Evolutionary conservation across 768 basidiomycete species (phyloP).

Genomic region (Gloeopeniophorella convolvens): DNA sequence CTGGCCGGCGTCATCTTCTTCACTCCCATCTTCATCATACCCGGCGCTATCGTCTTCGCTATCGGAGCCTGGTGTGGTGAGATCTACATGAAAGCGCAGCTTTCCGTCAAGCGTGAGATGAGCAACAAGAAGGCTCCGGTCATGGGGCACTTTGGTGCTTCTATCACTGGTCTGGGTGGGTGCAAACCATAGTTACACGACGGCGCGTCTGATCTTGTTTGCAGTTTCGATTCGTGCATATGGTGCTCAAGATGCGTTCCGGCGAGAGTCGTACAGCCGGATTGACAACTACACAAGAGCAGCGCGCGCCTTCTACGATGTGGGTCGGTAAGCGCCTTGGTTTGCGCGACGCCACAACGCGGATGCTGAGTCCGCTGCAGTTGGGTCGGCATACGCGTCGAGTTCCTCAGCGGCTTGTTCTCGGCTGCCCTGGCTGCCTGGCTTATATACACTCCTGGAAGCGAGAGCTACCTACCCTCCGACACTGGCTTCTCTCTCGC

Average conservation of each 20-base stretch:
- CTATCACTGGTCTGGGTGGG: constrained; percentile 39
- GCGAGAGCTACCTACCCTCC: constrained; percentile 29
- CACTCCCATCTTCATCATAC: constrained; percentile 34
- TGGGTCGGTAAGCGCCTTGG: constrained; percentile 38
- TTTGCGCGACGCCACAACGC: background rate
- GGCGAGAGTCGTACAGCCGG: constrained; percentile 34
- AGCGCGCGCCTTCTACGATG: constrained; percentile 37
- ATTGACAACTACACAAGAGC: constrained; percentile 41
- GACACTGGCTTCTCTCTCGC: constrained; percentile 34
- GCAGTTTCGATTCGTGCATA: constrained; percentile 47
- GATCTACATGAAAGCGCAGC: constrained; percentile 47
- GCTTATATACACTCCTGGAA: constrained; percentile 40
- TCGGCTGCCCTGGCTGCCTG: constrained; percentile 42
- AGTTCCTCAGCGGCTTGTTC: constrained; percentile 44
- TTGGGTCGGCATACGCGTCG: constrained; percentile 47
- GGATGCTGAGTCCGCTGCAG: constrained; percentile 20
- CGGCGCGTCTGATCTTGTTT: background rate
- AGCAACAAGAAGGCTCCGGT: constrained; percentile 41
- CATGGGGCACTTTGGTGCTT: constrained; percentile 41
- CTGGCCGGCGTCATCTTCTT: constrained; percentile 32
- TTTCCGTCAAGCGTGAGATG: constrained; percentile 49
- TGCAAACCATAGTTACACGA: background rate
- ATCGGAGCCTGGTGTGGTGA: constrained; percentile 37
- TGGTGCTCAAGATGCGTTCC: constrained; percentile 40
- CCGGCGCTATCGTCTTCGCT: constrained; percentile 30